phyloP scores from a whole-genome alignment of 441 rosid genomes.

The Theobroma grandiflorum region DNA sequence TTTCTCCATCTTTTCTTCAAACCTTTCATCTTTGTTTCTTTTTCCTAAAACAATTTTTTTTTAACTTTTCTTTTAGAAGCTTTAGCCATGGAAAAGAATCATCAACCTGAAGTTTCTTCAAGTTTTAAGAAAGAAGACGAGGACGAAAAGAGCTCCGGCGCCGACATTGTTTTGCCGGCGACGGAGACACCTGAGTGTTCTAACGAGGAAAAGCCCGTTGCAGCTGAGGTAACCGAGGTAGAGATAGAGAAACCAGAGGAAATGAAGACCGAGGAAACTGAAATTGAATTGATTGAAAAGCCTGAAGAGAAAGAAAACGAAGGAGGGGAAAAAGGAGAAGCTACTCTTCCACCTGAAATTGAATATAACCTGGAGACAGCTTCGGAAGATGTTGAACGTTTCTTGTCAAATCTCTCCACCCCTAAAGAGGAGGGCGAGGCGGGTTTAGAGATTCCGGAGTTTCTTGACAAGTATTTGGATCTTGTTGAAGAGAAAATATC shows the following conservation, averaged over 20 bases:
- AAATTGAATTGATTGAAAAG: slow-evolving; percentile 7
- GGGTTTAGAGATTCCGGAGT: slow-evolving; percentile 50
- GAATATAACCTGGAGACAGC: slow-evolving; percentile 51
- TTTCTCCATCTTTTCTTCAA: slow-evolving; percentile 21
- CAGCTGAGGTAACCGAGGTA: slow-evolving; percentile 9
- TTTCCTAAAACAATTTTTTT: background rate
- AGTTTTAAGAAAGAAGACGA: slow-evolving; percentile 27
- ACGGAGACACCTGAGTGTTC: slow-evolving; percentile 28
- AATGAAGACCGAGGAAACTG: background rate
- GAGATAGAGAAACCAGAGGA: slow-evolving; percentile 28
- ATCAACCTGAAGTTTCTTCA: slow-evolving; percentile 22
- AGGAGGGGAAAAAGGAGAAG: slow-evolving; percentile 28
- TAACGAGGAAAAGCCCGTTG: slow-evolving; percentile 29
- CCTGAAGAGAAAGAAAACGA: slow-evolving; percentile 25
- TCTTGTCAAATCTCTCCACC: slow-evolving; percentile 38
- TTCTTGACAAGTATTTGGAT: slow-evolving; percentile 68
- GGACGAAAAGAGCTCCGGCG: slow-evolving; percentile 22
- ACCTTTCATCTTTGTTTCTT: slow-evolving; percentile 16
- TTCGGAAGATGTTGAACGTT: slow-evolving; percentile 58
- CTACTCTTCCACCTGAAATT: slow-evolving; percentile 31
- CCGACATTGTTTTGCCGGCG: slow-evolving; percentile 17
- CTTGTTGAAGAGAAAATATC: slow-evolving; percentile 52
- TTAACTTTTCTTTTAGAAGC: slow-evolving; percentile 18
- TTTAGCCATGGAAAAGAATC: slow-evolving; percentile 38
- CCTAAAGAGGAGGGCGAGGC: slow-evolving; percentile 19